Evolutionary conservation across 495 filamentous ascomycete species (phyloP), one percentile per base, ranked within the genome.

Genomic region (Penicillium robsamsonii): DNA sequence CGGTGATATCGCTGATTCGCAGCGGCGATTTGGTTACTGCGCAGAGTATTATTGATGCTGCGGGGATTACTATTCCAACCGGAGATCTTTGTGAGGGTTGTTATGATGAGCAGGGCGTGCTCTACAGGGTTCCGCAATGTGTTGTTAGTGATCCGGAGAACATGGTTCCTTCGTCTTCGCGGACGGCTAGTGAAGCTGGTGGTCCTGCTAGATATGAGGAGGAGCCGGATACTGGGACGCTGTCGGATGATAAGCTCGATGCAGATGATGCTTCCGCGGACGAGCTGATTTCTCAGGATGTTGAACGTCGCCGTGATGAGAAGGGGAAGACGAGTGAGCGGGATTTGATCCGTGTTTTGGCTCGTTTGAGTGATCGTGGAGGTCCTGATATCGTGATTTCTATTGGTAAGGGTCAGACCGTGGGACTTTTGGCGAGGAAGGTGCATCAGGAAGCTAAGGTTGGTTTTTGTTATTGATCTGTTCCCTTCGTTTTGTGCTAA

Each of bases 121-220:
- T 87, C 53, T 97, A 96, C 67, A 75, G 82, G 8, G 59, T 96
- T 18, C 90, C 90, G 6, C 83, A 86, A 64, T 87, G 88, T 69
- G 81, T 94, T 24, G 84, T 92, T 9, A 76, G 81, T 48, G 88
- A 92, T 68, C 92, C 92, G 7, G 70, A 73, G 43, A 92, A 95
- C 61, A 64, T 95, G 5, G 71, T 79, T 0, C 69, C 78, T 60
- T 75, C 75, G 6, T 50, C 55, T 27, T 30, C 50, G 0, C 18
- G 49, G 5, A 38, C 25, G n/a, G 61, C 35, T 17, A 38, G 65
- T 38, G 58, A 62, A 22, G 57, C 54, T n/a, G 71, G 57, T 10
- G n/a, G 43, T 27, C 67, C 58, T 15, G 72, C 68, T 5, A 75
- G n/a, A 2, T 30, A 81, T 24, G 73, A 70, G 33, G 69, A 71